Evolutionary conservation across 139 green algal genomes (phyloP), one percentile per base, ranked within the genome.

Genomic region (Chlamydomonas sp.): DNA sequence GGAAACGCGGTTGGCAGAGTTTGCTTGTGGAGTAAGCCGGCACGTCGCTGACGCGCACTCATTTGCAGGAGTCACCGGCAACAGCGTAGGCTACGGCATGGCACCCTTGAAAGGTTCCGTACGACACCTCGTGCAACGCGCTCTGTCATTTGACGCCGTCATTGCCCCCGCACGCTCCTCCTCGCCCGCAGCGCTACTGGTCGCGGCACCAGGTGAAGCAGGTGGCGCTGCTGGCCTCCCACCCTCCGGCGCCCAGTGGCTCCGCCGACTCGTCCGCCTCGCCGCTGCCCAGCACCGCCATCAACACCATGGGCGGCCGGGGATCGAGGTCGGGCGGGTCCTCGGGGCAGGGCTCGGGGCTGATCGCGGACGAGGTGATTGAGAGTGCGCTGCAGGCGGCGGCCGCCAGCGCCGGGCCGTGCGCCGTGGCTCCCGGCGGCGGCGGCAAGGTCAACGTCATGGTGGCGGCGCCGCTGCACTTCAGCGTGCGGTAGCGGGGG

Each of bases 391-490:
- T 16, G 20, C 58, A 9, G 17, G 69, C 18, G 71, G 81, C 58
- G 81, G 63, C 81, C 7, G n/a, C 31, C 9, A 68, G 1, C 68
- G 18, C 5, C 62, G 2, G 5, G 68, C 12, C 77, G 80, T 31
- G 67, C 58, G 15, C 20, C 20, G 78, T 63, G 62, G 17, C 9
- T 58, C 18, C 67, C 5, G 67, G 15, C 58, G 2, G 58, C 63
- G 31, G 31, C 31, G 31, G 31, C 2, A 69, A 79, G 69, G 14
- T 69, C 2, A 61, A 63, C 17, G 10, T 79, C 4, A 57, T 86
- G 7, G 5, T 86, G 5, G 59, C 81, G 1, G 81, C 81, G 81
- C 81, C 81, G 58, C 31, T 86, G 6, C 81, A 86, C 69, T 86
- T 86, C 59, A 2, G 69, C 4, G 81, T 86, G 4, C 81, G 81